Evolutionary conservation across 1,284 basidiomycete genomes (phyloP).

Genomic region (Nidula niveotomentosa): DNA sequence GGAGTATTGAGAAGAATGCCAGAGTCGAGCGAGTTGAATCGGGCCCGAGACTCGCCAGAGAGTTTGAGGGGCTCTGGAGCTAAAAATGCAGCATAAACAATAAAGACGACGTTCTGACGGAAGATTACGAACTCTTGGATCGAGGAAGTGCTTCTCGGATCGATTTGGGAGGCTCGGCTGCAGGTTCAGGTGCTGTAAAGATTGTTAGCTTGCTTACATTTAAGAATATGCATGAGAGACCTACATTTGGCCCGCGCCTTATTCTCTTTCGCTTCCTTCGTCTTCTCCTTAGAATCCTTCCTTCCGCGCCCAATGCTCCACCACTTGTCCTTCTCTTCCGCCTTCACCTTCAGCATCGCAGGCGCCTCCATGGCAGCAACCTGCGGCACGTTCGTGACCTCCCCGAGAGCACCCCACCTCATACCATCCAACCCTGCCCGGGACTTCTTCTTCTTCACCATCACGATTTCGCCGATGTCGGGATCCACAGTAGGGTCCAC

Average conservation of each 20-base stretch:
- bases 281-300: constrained; percentile 65
- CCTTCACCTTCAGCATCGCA: constrained; percentile 45
- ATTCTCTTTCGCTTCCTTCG: constrained; percentile 43
- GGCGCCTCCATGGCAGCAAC: constrained; percentile 14
- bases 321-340: constrained; percentile 68
- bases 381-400: constrained; percentile 59
- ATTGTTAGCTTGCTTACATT: constrained; percentile 8
- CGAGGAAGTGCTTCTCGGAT: constrained; percentile 25
- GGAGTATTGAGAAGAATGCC: constrained; percentile 43
- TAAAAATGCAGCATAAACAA: constrained; percentile 14
- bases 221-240: constrained; percentile 14
- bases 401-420: constrained; percentile 56
- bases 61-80: constrained; percentile 46
- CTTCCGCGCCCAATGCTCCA: constrained; percentile 75
- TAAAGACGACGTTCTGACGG: not conserved
- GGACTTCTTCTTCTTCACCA: constrained; percentile 80
- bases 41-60: constrained; percentile 32
- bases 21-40: constrained; percentile 69
- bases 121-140: constrained; percentile 29
- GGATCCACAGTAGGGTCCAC: constrained; percentile 66
- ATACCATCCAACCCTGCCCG: constrained; percentile 62
- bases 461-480: constrained; percentile 65
- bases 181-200: constrained; percentile 16
- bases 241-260: constrained; percentile 41
- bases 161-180: constrained; percentile 17